Percentiles rank a stretch among this genome's conserved stretches.
Conservation (phyloP, 495 filamentous ascomycete genomes). For the Penicillium canariense region DNA sequence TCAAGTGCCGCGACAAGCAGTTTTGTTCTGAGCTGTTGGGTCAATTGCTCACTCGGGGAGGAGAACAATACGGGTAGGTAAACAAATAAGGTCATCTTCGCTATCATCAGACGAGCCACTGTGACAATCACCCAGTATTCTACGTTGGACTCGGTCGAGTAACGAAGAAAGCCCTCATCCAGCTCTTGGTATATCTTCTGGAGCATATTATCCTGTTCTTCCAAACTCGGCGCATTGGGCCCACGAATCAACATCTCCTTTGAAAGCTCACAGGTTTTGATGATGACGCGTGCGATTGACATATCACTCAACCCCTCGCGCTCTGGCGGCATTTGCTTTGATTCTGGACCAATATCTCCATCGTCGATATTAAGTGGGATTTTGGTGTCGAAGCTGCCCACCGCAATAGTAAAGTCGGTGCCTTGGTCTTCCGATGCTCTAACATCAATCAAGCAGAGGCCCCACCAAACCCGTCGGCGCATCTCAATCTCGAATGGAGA, state of each 20-base stretch:
- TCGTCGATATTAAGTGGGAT: conserved; percentile 77
- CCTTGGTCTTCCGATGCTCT: conserved; percentile 75
- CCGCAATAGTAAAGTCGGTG: conserved; percentile 57
- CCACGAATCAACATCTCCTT: conserved; percentile 50
- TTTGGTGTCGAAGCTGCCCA: conserved; percentile 66
- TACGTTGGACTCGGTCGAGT: conserved; percentile 39
- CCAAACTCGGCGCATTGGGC: conserved; percentile 25
- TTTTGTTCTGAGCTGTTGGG: conserved; percentile 37
- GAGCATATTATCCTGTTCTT: conserved; percentile 45
- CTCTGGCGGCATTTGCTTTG: conserved; percentile 52
- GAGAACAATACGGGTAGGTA: conserved; percentile 44
- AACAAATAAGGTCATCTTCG: conserved; percentile 47
- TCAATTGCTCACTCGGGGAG: conserved; percentile 29
- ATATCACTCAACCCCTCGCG: conserved; percentile 67
- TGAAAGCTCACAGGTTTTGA: conserved; percentile 49
- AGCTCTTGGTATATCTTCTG: conserved; percentile 41
- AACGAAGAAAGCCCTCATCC: conserved; percentile 43
- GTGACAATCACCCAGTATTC: conserved; percentile 44
- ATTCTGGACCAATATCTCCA: conserved; percentile 62
- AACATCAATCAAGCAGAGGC: conserved; percentile 72
- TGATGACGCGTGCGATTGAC: conserved; percentile 58
- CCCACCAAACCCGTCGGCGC: conserved; percentile 74
- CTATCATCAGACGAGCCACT: conserved; percentile 35
- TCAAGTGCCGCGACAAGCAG: conserved; percentile 47
- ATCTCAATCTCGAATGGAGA: conserved; percentile 67